Base-by-base conservation (phyloP, 2,329 filamentous ascomycete genomes). In the Paracorniculantispora psalliotae region DNA sequence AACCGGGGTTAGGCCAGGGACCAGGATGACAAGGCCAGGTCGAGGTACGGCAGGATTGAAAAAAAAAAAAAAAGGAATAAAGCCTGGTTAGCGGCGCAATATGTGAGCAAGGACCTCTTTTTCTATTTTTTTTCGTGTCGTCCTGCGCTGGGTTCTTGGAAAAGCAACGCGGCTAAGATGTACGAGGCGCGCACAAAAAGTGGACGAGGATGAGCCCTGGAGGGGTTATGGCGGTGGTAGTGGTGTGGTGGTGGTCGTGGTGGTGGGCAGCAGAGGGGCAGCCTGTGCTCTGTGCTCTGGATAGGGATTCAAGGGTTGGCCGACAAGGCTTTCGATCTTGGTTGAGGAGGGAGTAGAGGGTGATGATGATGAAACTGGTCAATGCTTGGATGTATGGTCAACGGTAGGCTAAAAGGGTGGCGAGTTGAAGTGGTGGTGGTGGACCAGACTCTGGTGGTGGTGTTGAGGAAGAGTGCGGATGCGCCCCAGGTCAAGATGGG, bases 121-220 rank as follows among this genome's bases (percentile, higher is more conserved):
- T 37, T 21, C 17, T 37, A 15, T 44, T 44, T 44, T 33, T 21
- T 26, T 37, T 39, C 30, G 12, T 30, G 30, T 26, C 21, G 13
- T 44, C 30, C 30, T 12, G 6, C 15, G 37, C n/a, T 19, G 7
- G 37, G 37, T 15, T 17, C n/a, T n/a, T n/a, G 7, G 52, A 56
- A 56, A 56, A 47, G 52, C 26, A 47, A 56, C 30, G 52, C 52
- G 52, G 52, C 52, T 56, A 47, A 13, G 19, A 30, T 46, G 26
- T 44, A 55, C 52, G 41, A 56, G 41, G 28, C 52, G 43, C 51
- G 52, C 43, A 47, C 52, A 35, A 46, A 56, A 37, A 47, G 41
- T 56, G 52, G 52, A 56, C 19, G 51, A 54, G 26, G 19, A 28
- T 39, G 28, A 47, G 37, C 17, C 43, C 37, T 54, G 43, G 52